phyloP scores from a whole-genome alignment of 306 rosid species.

The Cicer yamashitae region DNA sequence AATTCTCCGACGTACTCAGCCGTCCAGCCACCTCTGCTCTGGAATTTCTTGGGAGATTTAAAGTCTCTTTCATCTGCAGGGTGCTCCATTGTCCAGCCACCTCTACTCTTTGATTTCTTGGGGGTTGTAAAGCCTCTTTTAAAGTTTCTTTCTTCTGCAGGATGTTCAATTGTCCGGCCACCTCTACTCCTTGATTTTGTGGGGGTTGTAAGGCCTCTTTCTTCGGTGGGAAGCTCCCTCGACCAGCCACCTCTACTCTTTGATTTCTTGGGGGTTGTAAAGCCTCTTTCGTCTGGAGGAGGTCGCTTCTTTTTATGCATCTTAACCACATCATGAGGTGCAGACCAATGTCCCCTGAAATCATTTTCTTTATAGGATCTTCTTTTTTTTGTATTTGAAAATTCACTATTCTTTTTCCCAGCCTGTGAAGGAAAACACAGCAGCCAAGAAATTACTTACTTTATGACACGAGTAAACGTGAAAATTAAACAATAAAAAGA shows the following conservation, averaged over 20 bases:
- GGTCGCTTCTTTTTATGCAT: constrained; percentile 55
- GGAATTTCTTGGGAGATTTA: constrained; percentile 40
- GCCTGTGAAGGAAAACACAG: constrained; percentile 48
- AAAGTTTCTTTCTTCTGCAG: constrained; percentile 43
- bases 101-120: constrained; percentile 46
- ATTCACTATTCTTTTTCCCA: constrained; percentile 55
- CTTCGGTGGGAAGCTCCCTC: constrained; percentile 51
- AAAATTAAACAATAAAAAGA: not conserved
- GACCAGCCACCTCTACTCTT: constrained; percentile 55
- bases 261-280: constrained; percentile 41
- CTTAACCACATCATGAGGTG: constrained; percentile 61
- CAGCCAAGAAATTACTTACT: constrained; percentile 25
- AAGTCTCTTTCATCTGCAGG: constrained; percentile 46
- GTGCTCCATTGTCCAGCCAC: constrained; percentile 56
- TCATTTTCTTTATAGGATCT: constrained; percentile 56
- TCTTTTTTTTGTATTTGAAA: constrained; percentile 47
- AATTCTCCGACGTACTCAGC: constrained; percentile 56
- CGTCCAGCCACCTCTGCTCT: constrained; percentile 56
- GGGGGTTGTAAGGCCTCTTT: constrained; percentile 42
- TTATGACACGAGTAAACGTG: not conserved
- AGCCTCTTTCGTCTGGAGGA: constrained; percentile 43
- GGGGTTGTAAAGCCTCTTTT: constrained; percentile 35
- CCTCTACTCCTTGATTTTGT: constrained; percentile 47
- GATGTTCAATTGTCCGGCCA: constrained; percentile 55
- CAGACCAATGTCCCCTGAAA: constrained; percentile 56